Base-by-base conservation (phyloP, 2,329 filamentous ascomycete genomes). In the Pseudogymnoascus sp. region DNA sequence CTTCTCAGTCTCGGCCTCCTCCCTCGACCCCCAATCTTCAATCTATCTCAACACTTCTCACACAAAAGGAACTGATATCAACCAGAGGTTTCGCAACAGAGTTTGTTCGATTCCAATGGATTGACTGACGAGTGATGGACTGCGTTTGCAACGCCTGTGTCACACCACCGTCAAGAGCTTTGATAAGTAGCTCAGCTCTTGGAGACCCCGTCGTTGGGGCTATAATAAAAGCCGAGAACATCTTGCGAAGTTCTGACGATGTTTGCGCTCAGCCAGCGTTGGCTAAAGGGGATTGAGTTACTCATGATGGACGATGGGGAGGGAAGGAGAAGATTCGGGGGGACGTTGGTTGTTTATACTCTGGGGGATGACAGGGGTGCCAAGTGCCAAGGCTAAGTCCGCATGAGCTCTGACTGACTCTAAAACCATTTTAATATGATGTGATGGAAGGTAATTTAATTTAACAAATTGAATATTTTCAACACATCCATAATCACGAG, bases 151-250 rank as follows among this genome's bases (percentile, higher is more conserved):
- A 56, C 50, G 50, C 50, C 10, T 56, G 28, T 56, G 50, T 56
- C 50, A 56, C 50, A 56, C 50, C 50, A 56, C 50, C 50, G 50
- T 33, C 50, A 56, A 33, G 50, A 56, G 50, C 50, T 56, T 19
- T 56, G 50, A 33, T 35, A 56, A 56, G 50, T 37, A 37, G 50
- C 62, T 63, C 59, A 63, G 38, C 56, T 31, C 37, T 50, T 61
- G 31, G 31, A 43, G 59, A 63, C 62, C 62, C 62, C 62, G 31
- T 37, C 59, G 16, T 63, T 62, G 62, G 62, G 62, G 62, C 59
- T 63, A 63, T 63, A 61, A 26, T 33, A 50, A 46, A 62, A 62
- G 59, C 24, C 33, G 24, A 50, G 35, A 35, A 40, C 62, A 63
- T 63, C 59, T 31, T 40, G 59, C 37, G 59, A 63, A 22, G 62